Evolutionary conservation across 208 protist genomes (phyloP).

Genomic region (Crithidia expoeki): DNA sequence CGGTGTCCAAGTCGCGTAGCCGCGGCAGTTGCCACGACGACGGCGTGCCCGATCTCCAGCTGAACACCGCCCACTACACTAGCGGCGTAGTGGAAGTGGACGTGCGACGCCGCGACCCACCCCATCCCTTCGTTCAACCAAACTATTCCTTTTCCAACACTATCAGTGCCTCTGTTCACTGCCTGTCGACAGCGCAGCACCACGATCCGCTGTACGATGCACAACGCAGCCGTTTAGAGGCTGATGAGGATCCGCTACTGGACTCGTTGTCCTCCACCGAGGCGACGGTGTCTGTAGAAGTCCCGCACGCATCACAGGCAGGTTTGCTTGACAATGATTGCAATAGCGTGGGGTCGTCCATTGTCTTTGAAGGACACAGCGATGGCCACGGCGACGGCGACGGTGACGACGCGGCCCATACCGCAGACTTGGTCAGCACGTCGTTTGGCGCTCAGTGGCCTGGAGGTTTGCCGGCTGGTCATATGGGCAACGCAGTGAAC

Average conservation of each 20-base stretch:
- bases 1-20: slow-evolving; percentile 9
- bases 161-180: no score
- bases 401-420: neutral
- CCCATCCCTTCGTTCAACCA: no score
- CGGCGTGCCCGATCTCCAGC: slow-evolving; percentile 6
- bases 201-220: no score
- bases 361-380: slow-evolving; percentile 7
- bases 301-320: no score
- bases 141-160: no score
- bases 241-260: slow-evolving; percentile 7
- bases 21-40: slow-evolving; percentile 10
- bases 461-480: neutral
- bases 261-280: slow-evolving; percentile 16
- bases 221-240: slow-evolving; percentile 13
- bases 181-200: neutral
- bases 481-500: neutral
- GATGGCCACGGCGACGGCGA: neutral
- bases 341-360: neutral
- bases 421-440: neutral
- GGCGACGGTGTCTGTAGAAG: neutral
- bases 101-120: neutral
- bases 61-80: slow-evolving; percentile 13
- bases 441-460: neutral
- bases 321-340: neutral
- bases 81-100: slow-evolving; percentile 12